Evolutionary conservation across 2,329 filamentous ascomycete genomes (phyloP).

Genomic region (Stagonosporopsis cucurbitacearum): DNA sequence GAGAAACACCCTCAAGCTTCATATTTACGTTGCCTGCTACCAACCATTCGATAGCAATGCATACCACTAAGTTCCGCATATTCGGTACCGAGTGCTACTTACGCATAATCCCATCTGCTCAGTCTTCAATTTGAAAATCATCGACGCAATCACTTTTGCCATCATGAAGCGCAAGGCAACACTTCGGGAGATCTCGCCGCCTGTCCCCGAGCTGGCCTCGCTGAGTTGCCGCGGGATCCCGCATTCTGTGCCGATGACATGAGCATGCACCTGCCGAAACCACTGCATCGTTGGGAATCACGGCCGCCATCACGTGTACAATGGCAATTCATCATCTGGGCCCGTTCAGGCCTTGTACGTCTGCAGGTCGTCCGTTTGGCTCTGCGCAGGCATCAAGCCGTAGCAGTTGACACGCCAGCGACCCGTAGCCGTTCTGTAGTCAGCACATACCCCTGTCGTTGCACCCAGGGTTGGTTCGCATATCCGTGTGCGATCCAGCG

Average conservation of each 20-base stretch:
- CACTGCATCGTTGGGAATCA: not conserved
- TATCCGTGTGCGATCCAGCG: conserved; percentile 13
- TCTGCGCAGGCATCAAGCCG: conserved; percentile 6
- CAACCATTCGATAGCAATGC: not conserved
- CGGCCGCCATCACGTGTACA: conserved; percentile 2
- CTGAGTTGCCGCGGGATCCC: conserved; percentile 12
- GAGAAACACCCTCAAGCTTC: not conserved
- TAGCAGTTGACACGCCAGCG: conserved; percentile 7
- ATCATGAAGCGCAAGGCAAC: not conserved
- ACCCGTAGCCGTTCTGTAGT: conserved; percentile 8
- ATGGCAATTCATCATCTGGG: not conserved
- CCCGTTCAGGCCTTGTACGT: not conserved
- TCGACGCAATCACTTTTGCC: not conserved
- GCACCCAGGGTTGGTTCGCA: conserved; percentile 12
- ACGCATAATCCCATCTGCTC: too few relatives aligned
- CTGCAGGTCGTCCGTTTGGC: conserved; percentile 9
- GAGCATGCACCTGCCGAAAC: conserved; percentile 3
- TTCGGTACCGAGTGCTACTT: not conserved
- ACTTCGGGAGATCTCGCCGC: conserved; percentile 12
- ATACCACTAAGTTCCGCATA: not conserved
- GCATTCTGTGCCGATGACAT: conserved; percentile 8
- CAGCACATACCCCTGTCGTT: conserved; percentile 16
- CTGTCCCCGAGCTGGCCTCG: conserved; percentile 8
- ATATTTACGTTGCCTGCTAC: not conserved
- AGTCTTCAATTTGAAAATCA: not conserved